A percentile compares a stretch with the other conserved stretches of the same genome.
phyloP scores from a whole-genome alignment of 306 rosid species.

The Trifolium repens region DNA sequence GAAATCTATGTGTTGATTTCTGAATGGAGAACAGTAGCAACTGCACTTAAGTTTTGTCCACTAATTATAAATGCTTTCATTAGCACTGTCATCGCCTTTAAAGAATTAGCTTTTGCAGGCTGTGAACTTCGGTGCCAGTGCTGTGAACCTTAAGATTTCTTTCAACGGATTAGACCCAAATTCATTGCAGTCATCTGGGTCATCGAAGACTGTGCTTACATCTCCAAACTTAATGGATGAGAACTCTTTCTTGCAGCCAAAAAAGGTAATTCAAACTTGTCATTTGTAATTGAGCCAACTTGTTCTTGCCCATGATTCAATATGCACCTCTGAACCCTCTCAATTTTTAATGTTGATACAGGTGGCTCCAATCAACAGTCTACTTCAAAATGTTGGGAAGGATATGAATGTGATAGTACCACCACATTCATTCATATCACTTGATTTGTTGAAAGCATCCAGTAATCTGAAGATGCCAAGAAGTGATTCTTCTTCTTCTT shows the following conservation, averaged over 20 bases:
- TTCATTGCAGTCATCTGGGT: constrained; percentile 52
- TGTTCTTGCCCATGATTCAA: too few species aligned
- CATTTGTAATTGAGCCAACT: not conserved
- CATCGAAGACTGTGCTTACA: constrained; percentile 66
- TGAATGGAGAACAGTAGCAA: not conserved
- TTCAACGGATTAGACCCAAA: constrained; percentile 58
- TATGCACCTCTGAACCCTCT: too few species aligned
- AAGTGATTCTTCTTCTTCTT: constrained; percentile 29
- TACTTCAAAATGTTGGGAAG: constrained; percentile 56
- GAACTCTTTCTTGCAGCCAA: constrained; percentile 76
- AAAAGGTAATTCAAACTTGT: constrained; percentile 58
- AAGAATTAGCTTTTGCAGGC: constrained; percentile 57
- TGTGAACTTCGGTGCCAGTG: constrained; percentile 73
- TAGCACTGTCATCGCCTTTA: constrained; percentile 18
- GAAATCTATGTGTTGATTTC: not conserved
- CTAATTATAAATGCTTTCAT: constrained; percentile 9
- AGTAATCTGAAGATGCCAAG: constrained; percentile 51
- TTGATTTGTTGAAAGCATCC: constrained; percentile 68
- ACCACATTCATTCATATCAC: constrained; percentile 71
- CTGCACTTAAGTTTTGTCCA: not conserved
- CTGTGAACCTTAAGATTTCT: constrained; percentile 60
- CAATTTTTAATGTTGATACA: constrained; percentile 40
- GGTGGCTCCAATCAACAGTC: constrained; percentile 59
- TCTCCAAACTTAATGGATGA: constrained; percentile 78
- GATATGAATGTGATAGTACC: constrained; percentile 51